These are phyloP conservation scores for Lodderomyces metapsilosis DNA, from an alignment of 1,139 yeast species.

Conservation along the genomic window DNA sequence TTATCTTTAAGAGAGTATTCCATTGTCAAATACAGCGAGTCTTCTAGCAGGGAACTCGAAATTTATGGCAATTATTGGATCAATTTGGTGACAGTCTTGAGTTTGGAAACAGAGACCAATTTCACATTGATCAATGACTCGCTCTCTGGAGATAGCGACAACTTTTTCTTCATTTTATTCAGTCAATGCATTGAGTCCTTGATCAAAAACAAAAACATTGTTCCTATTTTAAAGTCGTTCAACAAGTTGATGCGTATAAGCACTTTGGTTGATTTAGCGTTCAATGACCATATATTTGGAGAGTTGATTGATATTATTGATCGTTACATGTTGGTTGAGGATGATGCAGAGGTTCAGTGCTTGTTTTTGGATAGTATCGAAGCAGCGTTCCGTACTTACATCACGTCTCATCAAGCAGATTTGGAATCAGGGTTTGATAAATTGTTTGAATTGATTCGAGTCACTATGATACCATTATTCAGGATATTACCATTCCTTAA, in stretches of 20 bases:
- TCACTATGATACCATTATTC: slow-evolving; percentile 66
- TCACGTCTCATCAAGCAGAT: slow-evolving; percentile 25
- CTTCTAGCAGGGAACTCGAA: slow-evolving; percentile 49
- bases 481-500: slow-evolving; percentile 60
- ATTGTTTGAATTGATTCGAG: slow-evolving; percentile 73
- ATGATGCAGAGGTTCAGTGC: slow-evolving; percentile 51
- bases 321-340: slow-evolving; percentile 61
- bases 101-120: slow-evolving; percentile 59
- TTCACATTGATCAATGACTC: slow-evolving; percentile 39
- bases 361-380: slow-evolving; percentile 57
- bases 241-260: slow-evolving; percentile 57
- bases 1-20: slow-evolving; percentile 74
- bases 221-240: slow-evolving; percentile 53
- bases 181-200: slow-evolving; percentile 82
- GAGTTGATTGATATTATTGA: slow-evolving; percentile 79
- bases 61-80: slow-evolving; percentile 73
- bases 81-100: slow-evolving; percentile 73
- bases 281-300: slow-evolving; percentile 66
- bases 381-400: slow-evolving; percentile 39
- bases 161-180: slow-evolving; percentile 77
- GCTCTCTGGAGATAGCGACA: slow-evolving; percentile 58
- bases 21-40: slow-evolving; percentile 54
- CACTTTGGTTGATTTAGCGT: slow-evolving; percentile 58
- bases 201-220: slow-evolving; percentile 43
- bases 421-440: slow-evolving; percentile 67